phyloP scores from a whole-genome alignment of 352 stramenopile species.

The Blastocystis sp. region DNA sequence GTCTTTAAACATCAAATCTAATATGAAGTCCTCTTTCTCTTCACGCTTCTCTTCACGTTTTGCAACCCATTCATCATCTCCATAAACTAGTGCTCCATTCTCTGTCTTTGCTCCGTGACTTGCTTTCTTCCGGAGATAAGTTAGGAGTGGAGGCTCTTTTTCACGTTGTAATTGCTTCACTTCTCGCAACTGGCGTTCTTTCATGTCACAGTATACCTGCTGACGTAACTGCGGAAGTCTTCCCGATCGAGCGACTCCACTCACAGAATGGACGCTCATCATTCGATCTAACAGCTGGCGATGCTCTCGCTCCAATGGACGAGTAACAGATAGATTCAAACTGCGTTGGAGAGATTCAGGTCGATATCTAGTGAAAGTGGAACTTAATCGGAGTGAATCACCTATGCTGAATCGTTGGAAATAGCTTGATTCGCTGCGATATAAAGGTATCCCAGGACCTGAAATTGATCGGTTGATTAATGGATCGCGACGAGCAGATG shows the following conservation, averaged over 20 bases:
- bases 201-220: not conserved
- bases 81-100: not conserved
- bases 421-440: slow-evolving; percentile 27
- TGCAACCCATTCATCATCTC: not conserved
- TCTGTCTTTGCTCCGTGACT: not conserved
- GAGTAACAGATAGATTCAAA: not conserved
- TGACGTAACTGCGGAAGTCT: not conserved
- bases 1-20: slow-evolving; percentile 46
- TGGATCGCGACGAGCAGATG: not conserved
- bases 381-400: slow-evolving; percentile 1
- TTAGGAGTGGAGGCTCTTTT: not conserved
- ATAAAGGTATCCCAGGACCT: not conserved
- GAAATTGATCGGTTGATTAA: not conserved
- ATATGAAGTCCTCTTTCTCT: slow-evolving; percentile 41
- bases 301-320: not conserved
- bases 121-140: slow-evolving; percentile 27
- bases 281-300: not conserved
- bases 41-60: not conserved
- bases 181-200: slow-evolving; percentile 6
- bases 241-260: not conserved
- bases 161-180: not conserved
- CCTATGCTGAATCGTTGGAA: not conserved
- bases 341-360: not conserved
- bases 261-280: not conserved
- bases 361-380: not conserved